Evolutionary conservation across 1,284 basidiomycete species (phyloP), one percentile per base, ranked within the genome.

Genomic region (Ceratobasidium sp.): DNA sequence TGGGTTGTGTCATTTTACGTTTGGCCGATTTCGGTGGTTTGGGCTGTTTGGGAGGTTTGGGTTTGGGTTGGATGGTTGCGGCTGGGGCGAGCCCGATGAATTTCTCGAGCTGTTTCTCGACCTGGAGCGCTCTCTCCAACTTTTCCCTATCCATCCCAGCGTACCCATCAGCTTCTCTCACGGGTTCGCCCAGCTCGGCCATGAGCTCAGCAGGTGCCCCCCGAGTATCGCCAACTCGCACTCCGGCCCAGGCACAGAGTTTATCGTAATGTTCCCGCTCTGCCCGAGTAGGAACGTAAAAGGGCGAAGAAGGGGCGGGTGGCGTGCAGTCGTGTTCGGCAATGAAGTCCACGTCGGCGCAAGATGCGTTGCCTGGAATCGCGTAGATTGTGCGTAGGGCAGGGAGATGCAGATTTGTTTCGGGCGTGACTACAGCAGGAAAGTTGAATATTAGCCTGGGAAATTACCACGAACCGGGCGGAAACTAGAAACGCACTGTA

Each of bases 291-390:
- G 70, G 70, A 13, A 74, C 44, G 59, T 74, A 74, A 23, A 61
- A 62, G n/a, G 70, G 70, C 13, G 57, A 64, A 20, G 57, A 62
- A 15, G 70, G 57, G 10, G 57, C 33, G 57, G 70, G 70, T 17
- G 70, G 57, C 6, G 70, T 74, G 70, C 70, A 74, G 46, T 74
- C 70, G 59, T 74, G 70, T 26, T 74, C 70, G 7, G 42, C 56
- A 26, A 74, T 64, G 28, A 74, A 74, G 33, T 74, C 70, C 10
- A 74, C 70, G 33, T 74, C 70, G 3, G 70, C 70, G 44, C 70
- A 74, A 5, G 70, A 74, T 38, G 70, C 70, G 70, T 74, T 74
- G 13, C 70, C 70, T 7, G 70, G 70, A 40, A 74, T 74, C n/a
- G 70, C 40, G 59, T 74, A 74, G 3, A 74, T 59, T 15, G 70